Base-by-base conservation (phyloP, 2,329 filamentous ascomycete genomes). In the Sporothrix humicola region DNA sequence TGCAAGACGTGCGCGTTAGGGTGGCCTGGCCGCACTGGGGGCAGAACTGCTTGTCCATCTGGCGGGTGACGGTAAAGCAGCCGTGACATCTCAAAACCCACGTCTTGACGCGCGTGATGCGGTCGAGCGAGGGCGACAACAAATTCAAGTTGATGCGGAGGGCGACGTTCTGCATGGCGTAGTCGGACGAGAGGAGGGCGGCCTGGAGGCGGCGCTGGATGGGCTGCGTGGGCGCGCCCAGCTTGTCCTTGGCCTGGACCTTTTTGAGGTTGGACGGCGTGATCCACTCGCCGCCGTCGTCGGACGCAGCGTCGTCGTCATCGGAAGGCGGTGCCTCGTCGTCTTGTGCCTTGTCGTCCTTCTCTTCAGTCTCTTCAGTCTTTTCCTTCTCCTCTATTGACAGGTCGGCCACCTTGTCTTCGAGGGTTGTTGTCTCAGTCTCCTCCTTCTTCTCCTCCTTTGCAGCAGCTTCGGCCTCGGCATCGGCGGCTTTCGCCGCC, bases 111-210 rank as follows among this genome's bases (percentile, higher is more conserved):
- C 92, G 90, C 52, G 90, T 92, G 80, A 99, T 94, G 78, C 94
- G 90, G 76, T 93, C 88, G 75, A 98, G 89, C 88, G 0, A 93
- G 88, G 0, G 95, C 94, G 74, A 98, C 87, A 75, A 37, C 59
- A 73, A 69, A 69, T 82, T 82, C 15, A 99, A 89, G 83, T 98
- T 97, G 85, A 98, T 97, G 78, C 97, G 93, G 4, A 99, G 87
- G 1, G 96, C 89, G 8, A 98, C 94, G 81, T 98, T 98, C 84
- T 98, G 95, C 93, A 99, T 97, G 72, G 96, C 95, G 83, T 93
- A 98, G 85, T 99, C 96, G 73, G 92, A 94, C 1, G 96, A 98
- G 79, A 98, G 91, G 61, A 95, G 91, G n/a, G 94, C 95, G 17
- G 93, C 93, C 82, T 97, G 91, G 77, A 98, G 91, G 13, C 89